Conservation (phyloP, 2,329 filamentous ascomycete genomes). For the Pleurostoma richardsiae region DNA sequence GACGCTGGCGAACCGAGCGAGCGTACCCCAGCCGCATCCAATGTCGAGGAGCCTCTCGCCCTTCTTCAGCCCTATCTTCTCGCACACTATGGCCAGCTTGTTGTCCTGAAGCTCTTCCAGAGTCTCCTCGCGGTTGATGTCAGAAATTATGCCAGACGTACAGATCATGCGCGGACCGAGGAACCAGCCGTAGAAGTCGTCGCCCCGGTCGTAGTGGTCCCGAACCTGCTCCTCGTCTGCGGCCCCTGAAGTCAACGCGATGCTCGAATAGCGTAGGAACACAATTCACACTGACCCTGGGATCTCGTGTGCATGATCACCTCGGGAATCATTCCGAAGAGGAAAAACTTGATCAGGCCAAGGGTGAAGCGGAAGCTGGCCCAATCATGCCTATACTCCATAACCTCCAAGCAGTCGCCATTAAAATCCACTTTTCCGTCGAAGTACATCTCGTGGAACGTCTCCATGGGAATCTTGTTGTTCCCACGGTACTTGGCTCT, state of each 20-base stretch:
- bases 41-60: constrained; percentile 88
- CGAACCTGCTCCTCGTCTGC: constrained; percentile 95
- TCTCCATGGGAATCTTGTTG: constrained; percentile 84
- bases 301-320: constrained; percentile 88
- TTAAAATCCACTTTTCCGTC: constrained; percentile 93
- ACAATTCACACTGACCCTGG: constrained; percentile 55
- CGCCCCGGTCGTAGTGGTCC: constrained; percentile 94
- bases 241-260: not conserved
- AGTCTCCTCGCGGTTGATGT: constrained; percentile 80
- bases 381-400: constrained; percentile 98
- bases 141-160: constrained; percentile 89
- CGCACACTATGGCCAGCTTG: constrained; percentile 90
- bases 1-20: constrained; percentile 85
- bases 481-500: constrained; percentile 66
- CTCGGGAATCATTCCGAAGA: constrained; percentile 83
- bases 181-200: constrained; percentile 99
- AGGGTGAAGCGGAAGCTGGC: constrained; percentile 88
- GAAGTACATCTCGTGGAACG: constrained; percentile 98
- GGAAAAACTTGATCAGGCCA: constrained; percentile 80
- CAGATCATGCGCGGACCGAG: constrained; percentile 98
- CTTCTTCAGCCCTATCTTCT: constrained; percentile 82
- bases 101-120: constrained; percentile 97
- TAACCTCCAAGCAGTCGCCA: constrained; percentile 78
- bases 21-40: constrained; percentile 96
- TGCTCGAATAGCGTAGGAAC: too few species aligned